These are phyloP conservation scores for Anethum foeniculum DNA, from an alignment of 140 eudicot genomes.

Conservation along the genomic window DNA sequence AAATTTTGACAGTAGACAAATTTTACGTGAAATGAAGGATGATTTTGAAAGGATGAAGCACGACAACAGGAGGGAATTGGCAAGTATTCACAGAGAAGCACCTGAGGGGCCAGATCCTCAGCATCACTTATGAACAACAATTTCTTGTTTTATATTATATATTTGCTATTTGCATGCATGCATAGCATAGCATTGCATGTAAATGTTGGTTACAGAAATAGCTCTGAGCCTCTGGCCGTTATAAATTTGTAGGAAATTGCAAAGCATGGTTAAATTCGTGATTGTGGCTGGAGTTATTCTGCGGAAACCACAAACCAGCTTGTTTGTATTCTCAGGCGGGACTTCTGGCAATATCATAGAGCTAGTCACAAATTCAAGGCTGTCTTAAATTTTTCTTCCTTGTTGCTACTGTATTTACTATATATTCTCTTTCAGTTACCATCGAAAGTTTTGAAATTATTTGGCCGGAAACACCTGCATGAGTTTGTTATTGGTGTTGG, in stretches of 20 bases:
- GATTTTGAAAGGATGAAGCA: conserved; percentile 30
- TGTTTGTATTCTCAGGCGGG: neutral
- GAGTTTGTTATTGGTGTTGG: neutral
- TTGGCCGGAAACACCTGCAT: neutral
- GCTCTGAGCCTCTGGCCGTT: neutral
- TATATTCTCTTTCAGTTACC: neutral
- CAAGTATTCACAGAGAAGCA: conserved; percentile 34
- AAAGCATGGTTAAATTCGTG: neutral
- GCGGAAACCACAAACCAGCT: neutral
- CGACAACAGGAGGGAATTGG: conserved; percentile 36
- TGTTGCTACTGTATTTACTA: neutral
- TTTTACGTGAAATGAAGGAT: conserved; percentile 34
- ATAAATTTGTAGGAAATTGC: neutral
- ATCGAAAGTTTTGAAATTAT: neutral
- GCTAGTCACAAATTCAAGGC: neutral
- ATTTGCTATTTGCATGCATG: neutral
- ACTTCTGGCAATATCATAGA: neutral
- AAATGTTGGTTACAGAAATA: neutral
- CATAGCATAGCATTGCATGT: neutral
- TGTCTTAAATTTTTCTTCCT: neutral
- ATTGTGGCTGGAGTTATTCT: too few species aligned
- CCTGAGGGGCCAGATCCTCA: conserved; percentile 81
- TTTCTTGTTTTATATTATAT: neutral
- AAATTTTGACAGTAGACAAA: conserved; percentile 26
- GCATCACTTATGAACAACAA: conserved; percentile 31